Percentiles rank a stretch among this genome's conserved stretches.
Conservation (phyloP, 2,329 filamentous ascomycete species). For the Zymoseptoria ardabiliae region DNA sequence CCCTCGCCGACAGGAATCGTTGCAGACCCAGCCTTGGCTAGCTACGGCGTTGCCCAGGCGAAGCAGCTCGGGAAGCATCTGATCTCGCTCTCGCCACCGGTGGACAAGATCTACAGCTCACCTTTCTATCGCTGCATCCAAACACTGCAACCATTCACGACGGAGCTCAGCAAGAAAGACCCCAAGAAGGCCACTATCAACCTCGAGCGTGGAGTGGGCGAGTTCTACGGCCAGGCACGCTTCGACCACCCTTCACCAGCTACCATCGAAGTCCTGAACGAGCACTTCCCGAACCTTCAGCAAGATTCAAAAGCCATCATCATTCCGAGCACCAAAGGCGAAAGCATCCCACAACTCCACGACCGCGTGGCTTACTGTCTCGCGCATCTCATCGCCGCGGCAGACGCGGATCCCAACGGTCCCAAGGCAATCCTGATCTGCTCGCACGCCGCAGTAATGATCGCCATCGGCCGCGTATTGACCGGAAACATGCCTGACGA, state of each 20-base stretch:
- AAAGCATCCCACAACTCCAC: conserved; percentile 73
- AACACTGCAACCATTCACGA: conserved; percentile 65
- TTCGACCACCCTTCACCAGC: conserved; percentile 82
- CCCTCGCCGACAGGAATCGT: conserved; percentile 80
- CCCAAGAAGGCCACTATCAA: conserved; percentile 17
- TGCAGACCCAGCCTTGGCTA: conserved; percentile 78
- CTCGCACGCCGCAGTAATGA: conserved; percentile 83
- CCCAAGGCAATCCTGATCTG: conserved; percentile 68
- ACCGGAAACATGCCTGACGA: conserved; percentile 70
- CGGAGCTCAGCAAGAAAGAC: conserved; percentile 36
- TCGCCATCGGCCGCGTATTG: conserved; percentile 73
- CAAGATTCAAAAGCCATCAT: conserved; percentile 46
- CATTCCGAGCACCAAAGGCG: conserved; percentile 61
- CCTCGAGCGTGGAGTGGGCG: conserved; percentile 47
- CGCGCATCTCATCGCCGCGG: conserved; percentile 60
- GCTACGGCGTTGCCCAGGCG: conserved; percentile 78
- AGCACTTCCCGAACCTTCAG: conserved; percentile 59
- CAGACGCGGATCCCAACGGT: conserved; percentile 60
- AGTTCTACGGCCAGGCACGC: conserved; percentile 84
- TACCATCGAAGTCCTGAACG: conserved; percentile 51
- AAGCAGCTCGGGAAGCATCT: conserved; percentile 65
- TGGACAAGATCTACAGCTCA: conserved; percentile 73
- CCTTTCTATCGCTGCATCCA: conserved; percentile 85
- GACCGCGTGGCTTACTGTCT: conserved; percentile 67
- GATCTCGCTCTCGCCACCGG: conserved; percentile 53